Conservation (phyloP, 768 basidiomycete species). For the Lentinula boryana region DNA sequence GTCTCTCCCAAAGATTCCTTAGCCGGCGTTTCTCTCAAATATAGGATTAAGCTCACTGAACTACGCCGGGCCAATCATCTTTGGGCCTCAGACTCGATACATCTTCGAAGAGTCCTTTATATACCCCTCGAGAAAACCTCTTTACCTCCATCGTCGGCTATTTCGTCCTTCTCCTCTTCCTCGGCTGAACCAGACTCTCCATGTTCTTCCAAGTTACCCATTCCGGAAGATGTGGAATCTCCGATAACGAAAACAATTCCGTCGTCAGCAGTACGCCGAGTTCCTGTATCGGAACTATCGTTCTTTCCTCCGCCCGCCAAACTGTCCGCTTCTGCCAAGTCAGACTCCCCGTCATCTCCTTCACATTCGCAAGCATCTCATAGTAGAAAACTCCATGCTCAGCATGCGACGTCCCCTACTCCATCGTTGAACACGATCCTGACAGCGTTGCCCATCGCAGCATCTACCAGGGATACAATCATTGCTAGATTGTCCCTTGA, state of each 20-base stretch:
- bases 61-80: conserved; percentile 87
- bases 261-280: conserved; percentile 31
- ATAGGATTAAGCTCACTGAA: conserved; percentile 78
- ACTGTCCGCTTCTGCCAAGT: conserved; percentile 3
- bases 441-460: conserved; percentile 41
- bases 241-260: conserved; percentile 2
- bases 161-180: background rate
- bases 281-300: conserved; percentile 46
- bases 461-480: conserved; percentile 50
- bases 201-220: background rate
- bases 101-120: conserved; percentile 75
- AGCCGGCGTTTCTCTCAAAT: conserved; percentile 82
- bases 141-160: conserved; percentile 14
- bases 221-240: background rate
- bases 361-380: conserved; percentile 7
- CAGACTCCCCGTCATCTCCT: conserved; percentile 5
- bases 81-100: conserved; percentile 91
- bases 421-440: conserved; percentile 37
- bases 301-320: conserved; percentile 47
- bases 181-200: background rate
- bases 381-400: conserved; percentile 9
- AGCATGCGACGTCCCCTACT: conserved; percentile 13
- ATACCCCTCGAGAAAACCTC: conserved; percentile 66
- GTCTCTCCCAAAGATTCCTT: conserved; percentile 73
- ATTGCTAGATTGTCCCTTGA: conserved; percentile 52